phyloP scores from a whole-genome alignment of 352 stramenopile genomes.

The Globisporangium sylvaticum region DNA sequence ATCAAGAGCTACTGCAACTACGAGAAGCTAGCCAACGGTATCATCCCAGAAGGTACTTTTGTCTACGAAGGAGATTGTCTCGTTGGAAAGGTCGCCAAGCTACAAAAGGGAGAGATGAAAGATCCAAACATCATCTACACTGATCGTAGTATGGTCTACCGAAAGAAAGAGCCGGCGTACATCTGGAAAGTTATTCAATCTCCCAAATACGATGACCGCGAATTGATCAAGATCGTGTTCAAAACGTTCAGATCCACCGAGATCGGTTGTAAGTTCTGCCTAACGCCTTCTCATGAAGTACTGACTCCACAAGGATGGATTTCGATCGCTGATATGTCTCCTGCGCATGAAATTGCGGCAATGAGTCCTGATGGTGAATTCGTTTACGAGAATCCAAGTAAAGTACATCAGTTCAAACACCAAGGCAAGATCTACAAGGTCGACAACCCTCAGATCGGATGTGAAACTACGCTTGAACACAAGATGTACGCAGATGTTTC shows the following conservation, averaged over 20 bases:
- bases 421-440: neutral
- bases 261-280: slow-evolving; percentile 14
- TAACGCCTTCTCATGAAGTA: neutral
- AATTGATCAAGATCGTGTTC: slow-evolving; percentile 17
- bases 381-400: neutral
- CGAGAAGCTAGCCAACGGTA: slow-evolving; percentile 14
- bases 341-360: neutral
- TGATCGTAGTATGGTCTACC: slow-evolving; percentile 15
- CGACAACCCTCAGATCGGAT: neutral
- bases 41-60: slow-evolving; percentile 13
- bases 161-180: slow-evolving; percentile 15
- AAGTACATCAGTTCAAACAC: neutral
- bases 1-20: slow-evolving; percentile 22
- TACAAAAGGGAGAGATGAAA: slow-evolving; percentile 18
- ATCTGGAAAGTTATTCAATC: slow-evolving; percentile 14
- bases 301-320: neutral
- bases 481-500: neutral
- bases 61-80: slow-evolving; percentile 17
- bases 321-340: neutral
- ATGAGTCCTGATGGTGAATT: neutral
- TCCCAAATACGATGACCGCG: slow-evolving; percentile 13
- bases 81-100: slow-evolving; percentile 16
- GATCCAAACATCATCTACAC: slow-evolving; percentile 16
- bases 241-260: slow-evolving; percentile 16
- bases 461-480: neutral